Evolutionary conservation across 2,329 filamentous ascomycete genomes (phyloP).

Genomic region (Sporothrix variecibatus): DNA sequence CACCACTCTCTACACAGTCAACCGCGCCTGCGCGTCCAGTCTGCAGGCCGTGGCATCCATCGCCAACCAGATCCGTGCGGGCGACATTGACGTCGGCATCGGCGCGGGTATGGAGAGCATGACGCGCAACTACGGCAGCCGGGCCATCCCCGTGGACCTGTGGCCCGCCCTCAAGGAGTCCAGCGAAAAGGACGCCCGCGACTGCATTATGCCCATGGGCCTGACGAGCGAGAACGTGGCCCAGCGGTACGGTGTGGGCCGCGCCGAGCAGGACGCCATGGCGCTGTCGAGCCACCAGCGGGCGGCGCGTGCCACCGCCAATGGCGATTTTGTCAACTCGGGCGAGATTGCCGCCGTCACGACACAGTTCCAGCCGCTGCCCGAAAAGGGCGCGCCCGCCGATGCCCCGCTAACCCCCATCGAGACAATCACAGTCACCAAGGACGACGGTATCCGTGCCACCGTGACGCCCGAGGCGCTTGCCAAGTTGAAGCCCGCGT

Average conservation of each 20-base stretch:
- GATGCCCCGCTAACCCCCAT: slow-evolving; percentile 46
- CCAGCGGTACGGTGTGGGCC: slow-evolving; percentile 68
- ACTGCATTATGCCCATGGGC: slow-evolving; percentile 95
- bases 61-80: slow-evolving; percentile 73
- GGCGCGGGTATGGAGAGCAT: slow-evolving; percentile 95
- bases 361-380: slow-evolving; percentile 66
- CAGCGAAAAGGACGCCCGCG: slow-evolving; percentile 67
- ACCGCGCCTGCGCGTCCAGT: slow-evolving; percentile 80
- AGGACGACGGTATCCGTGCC: slow-evolving; percentile 81
- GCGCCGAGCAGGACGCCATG: slow-evolving; percentile 81
- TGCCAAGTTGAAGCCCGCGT: slow-evolving; percentile 80
- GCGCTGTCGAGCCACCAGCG: slow-evolving; percentile 73
- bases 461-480: slow-evolving; percentile 69
- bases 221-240: slow-evolving; percentile 89
- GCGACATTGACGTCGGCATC: slow-evolving; percentile 72
- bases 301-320: slow-evolving; percentile 68
- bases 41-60: slow-evolving; percentile 75
- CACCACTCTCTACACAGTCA: slow-evolving; percentile 81
- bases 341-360: slow-evolving; percentile 84
- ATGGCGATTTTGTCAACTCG: slow-evolving; percentile 68
- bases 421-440: slow-evolving; percentile 65
- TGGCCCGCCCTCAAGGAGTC: slow-evolving; percentile 74
- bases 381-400: slow-evolving; percentile 59
- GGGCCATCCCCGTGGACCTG: slow-evolving; percentile 79
- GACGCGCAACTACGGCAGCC: slow-evolving; percentile 83